phyloP scores from a whole-genome alignment of 73 alveolate species.

The Stentor roeselii region DNA sequence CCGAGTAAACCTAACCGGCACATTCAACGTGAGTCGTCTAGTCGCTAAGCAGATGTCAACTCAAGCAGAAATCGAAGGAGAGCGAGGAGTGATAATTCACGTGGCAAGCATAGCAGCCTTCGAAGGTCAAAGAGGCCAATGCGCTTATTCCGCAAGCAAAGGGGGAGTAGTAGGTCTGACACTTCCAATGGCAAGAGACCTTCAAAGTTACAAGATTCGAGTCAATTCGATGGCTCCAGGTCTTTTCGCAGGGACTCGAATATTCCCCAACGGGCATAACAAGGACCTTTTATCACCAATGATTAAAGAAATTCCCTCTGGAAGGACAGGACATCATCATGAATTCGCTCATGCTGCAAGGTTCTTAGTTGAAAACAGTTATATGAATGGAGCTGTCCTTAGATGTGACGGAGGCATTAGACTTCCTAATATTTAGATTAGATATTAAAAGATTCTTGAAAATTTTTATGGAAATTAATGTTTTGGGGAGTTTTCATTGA shows the following conservation, averaged over 20 bases:
- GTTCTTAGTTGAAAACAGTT: constrained; percentile 52
- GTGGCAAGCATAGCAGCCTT: constrained; percentile 86
- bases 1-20: constrained; percentile 79
- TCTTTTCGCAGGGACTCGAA: constrained; percentile 45
- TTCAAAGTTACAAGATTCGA: constrained; percentile 79
- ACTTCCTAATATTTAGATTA: neutral
- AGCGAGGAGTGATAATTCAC: constrained; percentile 84
- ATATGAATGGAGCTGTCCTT: constrained; percentile 66
- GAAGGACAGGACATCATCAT: constrained; percentile 70
- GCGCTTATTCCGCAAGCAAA: constrained; percentile 79
- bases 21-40: constrained; percentile 70
- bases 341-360: constrained; percentile 80
- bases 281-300: too few species aligned
- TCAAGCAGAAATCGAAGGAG: constrained; percentile 60
- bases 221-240: constrained; percentile 87
- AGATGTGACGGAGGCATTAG: constrained; percentile 81
- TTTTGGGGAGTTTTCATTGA: too few species aligned
- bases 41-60: constrained; percentile 66
- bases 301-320: constrained; percentile 66
- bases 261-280: constrained; percentile 48
- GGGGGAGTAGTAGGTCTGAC: constrained; percentile 91
- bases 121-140: constrained; percentile 87
- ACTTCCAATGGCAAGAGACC: constrained; percentile 93
- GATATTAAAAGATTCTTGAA: neutral
- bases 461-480: neutral